Base-by-base conservation (phyloP, 768 basidiomycete species). In the Boletus fagicola region DNA sequence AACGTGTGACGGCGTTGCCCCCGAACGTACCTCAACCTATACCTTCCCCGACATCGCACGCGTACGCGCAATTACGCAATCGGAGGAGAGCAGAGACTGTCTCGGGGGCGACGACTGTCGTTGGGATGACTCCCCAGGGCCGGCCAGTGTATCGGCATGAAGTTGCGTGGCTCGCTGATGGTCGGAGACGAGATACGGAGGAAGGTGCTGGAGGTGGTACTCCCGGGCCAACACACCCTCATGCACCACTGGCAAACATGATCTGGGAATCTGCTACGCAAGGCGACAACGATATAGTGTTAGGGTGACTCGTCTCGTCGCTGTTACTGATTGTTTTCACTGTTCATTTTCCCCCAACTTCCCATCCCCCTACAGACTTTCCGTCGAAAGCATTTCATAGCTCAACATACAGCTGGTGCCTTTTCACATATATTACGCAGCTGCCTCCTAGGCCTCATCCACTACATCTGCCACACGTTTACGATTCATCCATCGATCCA, bases 1-100 rank as follows among this genome's bases (percentile, higher is more conserved):
- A 66, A 28, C 70, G 71, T 11, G 62, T 70, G 31, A 63, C 59
- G 12, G 68, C 71, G 28, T 59, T 74, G n/a, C 70, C 70, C 8
- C 59, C 70, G 1, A 65, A 67, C 30, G 57, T 62, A 1, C 59
- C 69, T 11, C 66, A 65, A 18, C 63, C 62, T 0, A 22, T 62
- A 42, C 66, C 73, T 26, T 62, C 65, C 3, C 63, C 63, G 5
- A 60, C 65, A 6, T 47, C 62, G 26, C 64, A 57, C 15, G 53
- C 53, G 31, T 67, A 56, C 26, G 53, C 28, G 4, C 69, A 70
- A 38, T 30, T 61, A 18, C 68, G 70, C 24, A 70, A 56, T 51
- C 74, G 72, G 31, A 64, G 72, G 51, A 56, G 72, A 31, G 74
- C 72, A 8, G 72, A 73, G 58, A 73, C 72, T 12, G 70, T 72